Conservation (phyloP, 306 rosid genomes). For the Glycyrrhiza uralensis region DNA sequence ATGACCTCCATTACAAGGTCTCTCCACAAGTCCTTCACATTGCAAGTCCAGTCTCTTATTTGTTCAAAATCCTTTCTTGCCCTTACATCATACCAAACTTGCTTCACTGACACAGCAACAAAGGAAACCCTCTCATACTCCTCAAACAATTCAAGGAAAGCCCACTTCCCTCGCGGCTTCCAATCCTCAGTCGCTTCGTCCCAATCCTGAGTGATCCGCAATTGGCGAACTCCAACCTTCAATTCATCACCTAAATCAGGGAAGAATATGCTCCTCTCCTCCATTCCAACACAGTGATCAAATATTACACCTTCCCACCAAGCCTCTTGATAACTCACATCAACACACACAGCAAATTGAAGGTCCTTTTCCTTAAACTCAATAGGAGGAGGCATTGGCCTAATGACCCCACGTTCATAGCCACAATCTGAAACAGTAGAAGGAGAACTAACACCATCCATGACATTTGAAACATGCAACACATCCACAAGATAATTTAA, state of each 20-base stretch:
- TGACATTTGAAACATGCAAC: slow-evolving; percentile 43
- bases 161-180: slow-evolving; percentile 72
- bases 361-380: slow-evolving; percentile 31
- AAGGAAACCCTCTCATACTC: slow-evolving; percentile 42
- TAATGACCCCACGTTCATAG: slow-evolving; percentile 46
- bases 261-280: slow-evolving; percentile 64
- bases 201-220: slow-evolving; percentile 78
- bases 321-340: slow-evolving; percentile 59
- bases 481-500: slow-evolving; percentile 38
- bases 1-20: slow-evolving; percentile 49
- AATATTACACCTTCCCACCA: slow-evolving; percentile 98
- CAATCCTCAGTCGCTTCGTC: slow-evolving; percentile 53
- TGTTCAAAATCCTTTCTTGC: slow-evolving; percentile 39
- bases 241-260: slow-evolving; percentile 87
- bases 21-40: slow-evolving; percentile 60
- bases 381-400: slow-evolving; percentile 59
- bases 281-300: slow-evolving; percentile 49
- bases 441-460: slow-evolving; percentile 42
- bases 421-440: background rate
- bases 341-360: slow-evolving; percentile 69
- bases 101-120: slow-evolving; percentile 63
- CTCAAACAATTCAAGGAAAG: slow-evolving; percentile 64
- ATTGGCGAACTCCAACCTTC: slow-evolving; percentile 25
- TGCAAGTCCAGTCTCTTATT: slow-evolving; percentile 66
- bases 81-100: slow-evolving; percentile 77